Base-by-base conservation (phyloP, 164 flowering plant species). In the Taxillus chinensis region DNA sequence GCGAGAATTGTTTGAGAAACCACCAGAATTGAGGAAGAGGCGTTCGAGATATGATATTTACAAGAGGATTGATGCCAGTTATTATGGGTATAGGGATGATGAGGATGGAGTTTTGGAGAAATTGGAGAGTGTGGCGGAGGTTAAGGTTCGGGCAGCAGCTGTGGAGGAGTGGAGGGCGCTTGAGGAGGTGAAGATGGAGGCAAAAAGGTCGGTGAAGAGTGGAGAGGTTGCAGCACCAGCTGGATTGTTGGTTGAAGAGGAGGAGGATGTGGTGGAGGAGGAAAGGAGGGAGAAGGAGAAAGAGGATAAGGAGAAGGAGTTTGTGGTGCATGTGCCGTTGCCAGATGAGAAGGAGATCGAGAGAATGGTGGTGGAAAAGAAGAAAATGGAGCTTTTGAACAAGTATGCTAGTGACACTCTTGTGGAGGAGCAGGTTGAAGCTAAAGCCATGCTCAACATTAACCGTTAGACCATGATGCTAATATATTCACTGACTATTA, bases 191-290 rank as follows among this genome's bases (percentile, higher is more conserved):
- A 55, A 38, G 58, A 55, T n/a, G 58, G 58, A 55, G 8, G 58
- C 58, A 8, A 55, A 38, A 16, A 55, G 38, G 37, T 8, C 58
- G 1, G 58, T 55, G 11, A 55, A 55, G 58, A 55, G 58, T 11
- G 58, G 58, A 5, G 58, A 55, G 58, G 58, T 55, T 4, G 58
- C 58, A 8, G 58, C 58, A 5, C 40, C 40, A 4, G 37, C 58
- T 16, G 58, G 58, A 13, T 16, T 55, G 58, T 16, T 55, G 58
- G 8, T 55, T 0, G 58, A 55, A 38, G 58, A 55, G 40, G 58
- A 55, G 58, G 58, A 55, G 37, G 58, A 55, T 55, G 58, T 55
- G 58, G 58, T 55, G 58, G 58, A 55, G 40, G 58, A 55, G 58
- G 58, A 55, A 11, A 55, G 58, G 58, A n/a, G 37, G 58, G 58